Conservation (phyloP, 2,329 filamentous ascomycete genomes). For the Chaetomiaceae sp. region DNA sequence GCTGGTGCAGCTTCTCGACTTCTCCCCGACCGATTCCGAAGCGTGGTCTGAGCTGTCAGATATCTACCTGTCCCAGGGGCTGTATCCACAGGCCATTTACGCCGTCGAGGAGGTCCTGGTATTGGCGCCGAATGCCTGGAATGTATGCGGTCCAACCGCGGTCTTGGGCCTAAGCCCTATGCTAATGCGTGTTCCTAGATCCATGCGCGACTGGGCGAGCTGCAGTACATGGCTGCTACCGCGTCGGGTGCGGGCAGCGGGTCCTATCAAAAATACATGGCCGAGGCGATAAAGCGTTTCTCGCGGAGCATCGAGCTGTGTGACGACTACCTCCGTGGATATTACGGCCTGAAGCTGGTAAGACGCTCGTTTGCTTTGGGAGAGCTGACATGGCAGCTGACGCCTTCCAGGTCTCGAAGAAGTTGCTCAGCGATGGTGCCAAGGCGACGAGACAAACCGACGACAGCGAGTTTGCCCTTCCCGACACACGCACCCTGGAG, state of each 20-base stretch:
- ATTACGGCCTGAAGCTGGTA: slow-evolving; percentile 84
- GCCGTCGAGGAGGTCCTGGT: slow-evolving; percentile 87
- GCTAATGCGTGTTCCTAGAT: slow-evolving; percentile 52
- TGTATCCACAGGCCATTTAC: slow-evolving; percentile 79
- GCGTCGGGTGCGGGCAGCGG: slow-evolving; percentile 34
- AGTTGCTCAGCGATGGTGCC: slow-evolving; percentile 41
- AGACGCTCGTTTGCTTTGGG: slow-evolving; percentile 23
- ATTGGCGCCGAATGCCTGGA: slow-evolving; percentile 89
- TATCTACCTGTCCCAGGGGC: slow-evolving; percentile 73
- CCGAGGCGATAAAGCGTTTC: slow-evolving; percentile 77
- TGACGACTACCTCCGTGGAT: slow-evolving; percentile 85
- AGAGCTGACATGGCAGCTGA: slow-evolving; percentile 24
- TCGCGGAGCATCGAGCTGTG: slow-evolving; percentile 90
- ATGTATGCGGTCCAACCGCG: slow-evolving; percentile 52
- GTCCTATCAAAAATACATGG: slow-evolving; percentile 49
- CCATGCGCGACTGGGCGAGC: slow-evolving; percentile 80
- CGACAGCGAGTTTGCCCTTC: slow-evolving; percentile 48
- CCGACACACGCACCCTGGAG: slow-evolving; percentile 55
- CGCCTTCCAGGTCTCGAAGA: slow-evolving; percentile 42
- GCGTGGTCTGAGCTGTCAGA: slow-evolving; percentile 90
- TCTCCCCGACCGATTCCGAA: slow-evolving; percentile 84
- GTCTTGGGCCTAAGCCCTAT: slow-evolving; percentile 15
- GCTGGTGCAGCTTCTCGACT: slow-evolving; percentile 71
- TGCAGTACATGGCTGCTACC: slow-evolving; percentile 66
- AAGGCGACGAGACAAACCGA: slow-evolving; percentile 43